Evolutionary conservation across 768 basidiomycete species (phyloP).

Genomic region (Tubosaeta sp.): DNA sequence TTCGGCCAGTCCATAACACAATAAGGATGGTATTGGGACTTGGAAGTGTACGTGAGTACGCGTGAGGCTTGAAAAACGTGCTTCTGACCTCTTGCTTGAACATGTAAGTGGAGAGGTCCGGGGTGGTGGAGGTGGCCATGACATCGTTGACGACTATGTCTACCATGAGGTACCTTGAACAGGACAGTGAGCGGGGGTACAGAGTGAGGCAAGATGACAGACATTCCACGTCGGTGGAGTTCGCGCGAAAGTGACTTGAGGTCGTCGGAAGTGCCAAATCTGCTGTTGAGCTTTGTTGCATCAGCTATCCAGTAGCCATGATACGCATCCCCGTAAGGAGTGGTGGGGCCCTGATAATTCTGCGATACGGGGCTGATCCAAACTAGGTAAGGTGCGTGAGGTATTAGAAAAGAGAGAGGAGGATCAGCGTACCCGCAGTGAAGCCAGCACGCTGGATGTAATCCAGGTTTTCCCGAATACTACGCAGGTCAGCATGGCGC

Average conservation of each 20-base stretch:
- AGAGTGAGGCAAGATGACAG: no score
- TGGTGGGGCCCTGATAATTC: not conserved
- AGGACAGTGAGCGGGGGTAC: not conserved
- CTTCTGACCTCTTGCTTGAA: slow-evolving; percentile 20
- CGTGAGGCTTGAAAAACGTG: not conserved
- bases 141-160: slow-evolving; percentile 87
- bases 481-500: not conserved
- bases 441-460: not conserved
- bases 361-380: not conserved
- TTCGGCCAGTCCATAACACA: slow-evolving; percentile 49
- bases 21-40: not conserved
- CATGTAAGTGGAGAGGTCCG: slow-evolving; percentile 62
- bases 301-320: not conserved
- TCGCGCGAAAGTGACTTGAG: not conserved
- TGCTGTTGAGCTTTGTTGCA: not conserved
- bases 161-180: slow-evolving; percentile 69
- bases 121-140: slow-evolving; percentile 60
- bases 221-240: not conserved
- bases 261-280: not conserved
- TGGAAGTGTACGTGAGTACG: not conserved
- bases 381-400: not conserved
- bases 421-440: not conserved
- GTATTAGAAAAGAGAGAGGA: not conserved
- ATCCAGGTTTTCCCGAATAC: not conserved
- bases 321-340: not conserved